These are phyloP conservation scores for Nymphaea colorata DNA, from an alignment of 164 flowering plant genomes.

Conservation along the genomic window DNA sequence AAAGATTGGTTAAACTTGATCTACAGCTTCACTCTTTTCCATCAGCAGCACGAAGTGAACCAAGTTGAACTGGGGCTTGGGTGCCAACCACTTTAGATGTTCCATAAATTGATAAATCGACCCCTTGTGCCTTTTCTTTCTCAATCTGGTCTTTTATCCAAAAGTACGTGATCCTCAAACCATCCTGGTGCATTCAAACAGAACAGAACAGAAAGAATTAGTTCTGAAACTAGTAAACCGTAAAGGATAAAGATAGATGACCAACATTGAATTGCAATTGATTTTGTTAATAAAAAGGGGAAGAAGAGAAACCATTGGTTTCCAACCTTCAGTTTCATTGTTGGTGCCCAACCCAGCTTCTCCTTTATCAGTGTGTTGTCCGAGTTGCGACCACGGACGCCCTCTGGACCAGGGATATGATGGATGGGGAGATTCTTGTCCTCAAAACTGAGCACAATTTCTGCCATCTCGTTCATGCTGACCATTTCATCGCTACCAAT, in stretches of 20 bases:
- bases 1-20: too few species aligned
- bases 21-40: constrained; percentile 65
- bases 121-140: constrained; percentile 72
- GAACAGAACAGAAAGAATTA: constrained; percentile 3
- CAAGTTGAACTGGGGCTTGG: constrained; percentile 94
- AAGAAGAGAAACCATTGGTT: background rate
- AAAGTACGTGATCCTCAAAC: constrained; percentile 80
- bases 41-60: constrained; percentile 95
- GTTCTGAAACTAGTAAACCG: background rate
- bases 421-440: constrained; percentile 76
- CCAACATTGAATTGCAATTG: background rate
- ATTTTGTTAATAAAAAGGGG: background rate
- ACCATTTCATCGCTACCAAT: constrained; percentile 99
- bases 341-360: constrained; percentile 97
- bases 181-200: constrained; percentile 41
- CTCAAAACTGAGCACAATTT: constrained; percentile 86
- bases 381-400: constrained; percentile 92
- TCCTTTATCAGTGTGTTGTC: constrained; percentile 92
- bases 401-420: constrained; percentile 96
- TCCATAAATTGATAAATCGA: constrained; percentile 60
- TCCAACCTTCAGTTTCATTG: constrained; percentile 75
- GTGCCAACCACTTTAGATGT: constrained; percentile 96
- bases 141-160: constrained; percentile 95
- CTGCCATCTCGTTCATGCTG: constrained; percentile 99
- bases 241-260: background rate